phyloP scores from a whole-genome alignment of 169 alveolate genomes.

The Cystoisospora suis region DNA sequence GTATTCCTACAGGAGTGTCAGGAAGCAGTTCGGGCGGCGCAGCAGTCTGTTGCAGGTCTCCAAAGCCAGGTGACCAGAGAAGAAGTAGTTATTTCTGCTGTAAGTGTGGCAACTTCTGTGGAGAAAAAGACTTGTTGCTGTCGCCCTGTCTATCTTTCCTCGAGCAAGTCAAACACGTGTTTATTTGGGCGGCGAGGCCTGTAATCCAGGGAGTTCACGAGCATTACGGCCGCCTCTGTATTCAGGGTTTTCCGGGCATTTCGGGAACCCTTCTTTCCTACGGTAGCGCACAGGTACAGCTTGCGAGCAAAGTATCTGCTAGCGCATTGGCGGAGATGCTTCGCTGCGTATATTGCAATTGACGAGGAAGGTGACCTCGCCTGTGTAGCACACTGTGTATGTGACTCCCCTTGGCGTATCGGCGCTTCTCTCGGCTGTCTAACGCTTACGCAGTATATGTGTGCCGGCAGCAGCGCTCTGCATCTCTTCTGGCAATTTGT shows the following conservation, averaged over 20 bases:
- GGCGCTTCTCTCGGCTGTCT: too few relatives aligned
- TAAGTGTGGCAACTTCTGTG: neutral
- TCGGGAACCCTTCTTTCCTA: neutral
- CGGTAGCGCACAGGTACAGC: too few relatives aligned
- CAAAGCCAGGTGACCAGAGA: slow-evolving; percentile 12
- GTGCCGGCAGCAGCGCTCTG: neutral
- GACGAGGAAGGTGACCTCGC: too few relatives aligned
- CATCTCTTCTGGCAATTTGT: neutral
- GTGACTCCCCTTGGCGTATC: too few relatives aligned
- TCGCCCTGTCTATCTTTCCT: neutral
- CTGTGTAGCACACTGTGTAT: too few relatives aligned
- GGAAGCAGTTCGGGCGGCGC: neutral
- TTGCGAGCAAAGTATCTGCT: too few relatives aligned
- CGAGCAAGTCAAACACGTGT: neutral
- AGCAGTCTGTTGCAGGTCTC: slow-evolving; percentile 6
- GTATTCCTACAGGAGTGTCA: slow-evolving; percentile 7
- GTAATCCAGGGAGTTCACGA: neutral
- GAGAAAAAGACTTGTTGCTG: neutral
- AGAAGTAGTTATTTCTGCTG: neutral
- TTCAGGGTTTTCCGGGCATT: neutral
- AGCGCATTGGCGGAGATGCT: too few relatives aligned
- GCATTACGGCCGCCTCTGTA: neutral
- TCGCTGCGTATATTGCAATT: too few relatives aligned
- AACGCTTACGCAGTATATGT: too few relatives aligned
- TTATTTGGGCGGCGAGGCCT: neutral